These are phyloP conservation scores for Paraglomus occultum DNA, from an alignment of 192 early-diverging fungal genomes.

Conservation along the genomic window DNA sequence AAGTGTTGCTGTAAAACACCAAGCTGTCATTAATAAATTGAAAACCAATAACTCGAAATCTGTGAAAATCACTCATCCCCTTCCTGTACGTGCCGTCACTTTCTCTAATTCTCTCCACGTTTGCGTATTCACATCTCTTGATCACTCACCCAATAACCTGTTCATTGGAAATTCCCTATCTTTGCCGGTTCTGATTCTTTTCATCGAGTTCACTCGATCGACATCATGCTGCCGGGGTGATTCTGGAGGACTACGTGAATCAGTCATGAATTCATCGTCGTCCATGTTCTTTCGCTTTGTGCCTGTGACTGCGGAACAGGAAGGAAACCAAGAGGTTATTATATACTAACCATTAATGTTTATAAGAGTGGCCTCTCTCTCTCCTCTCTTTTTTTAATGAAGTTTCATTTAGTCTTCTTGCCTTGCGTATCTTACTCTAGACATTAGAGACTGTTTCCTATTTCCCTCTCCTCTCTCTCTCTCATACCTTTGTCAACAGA, in stretches of 20 bases:
- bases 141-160: conserved; percentile 23
- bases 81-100: too few relatives aligned
- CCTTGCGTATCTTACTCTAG: conserved; percentile 6
- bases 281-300: conserved; percentile 17
- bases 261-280: conserved; percentile 19
- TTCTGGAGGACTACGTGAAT: conserved; percentile 18
- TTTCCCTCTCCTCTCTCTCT: not conserved
- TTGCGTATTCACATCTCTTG: too few relatives aligned
- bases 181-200: conserved; percentile 17
- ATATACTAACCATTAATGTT: not conserved
- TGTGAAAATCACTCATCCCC: not conserved
- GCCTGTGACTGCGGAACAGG: not conserved
- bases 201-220: not conserved
- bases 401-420: too few relatives aligned
- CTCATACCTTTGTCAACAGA: not conserved
- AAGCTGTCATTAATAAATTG: not conserved
- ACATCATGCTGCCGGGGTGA: conserved; percentile 11
- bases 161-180: conserved; percentile 23
- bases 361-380: not conserved
- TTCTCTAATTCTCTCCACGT: too few relatives aligned
- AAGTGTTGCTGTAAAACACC: conserved; percentile 45
- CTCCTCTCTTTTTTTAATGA: not conserved
- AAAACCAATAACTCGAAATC: not conserved
- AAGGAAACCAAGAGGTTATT: not conserved
- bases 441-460: too few relatives aligned